Evolutionary conservation across 2,329 filamentous ascomycete genomes (phyloP), one percentile per base, ranked within the genome.

Genomic region (Pestalotiopsis fici): DNA sequence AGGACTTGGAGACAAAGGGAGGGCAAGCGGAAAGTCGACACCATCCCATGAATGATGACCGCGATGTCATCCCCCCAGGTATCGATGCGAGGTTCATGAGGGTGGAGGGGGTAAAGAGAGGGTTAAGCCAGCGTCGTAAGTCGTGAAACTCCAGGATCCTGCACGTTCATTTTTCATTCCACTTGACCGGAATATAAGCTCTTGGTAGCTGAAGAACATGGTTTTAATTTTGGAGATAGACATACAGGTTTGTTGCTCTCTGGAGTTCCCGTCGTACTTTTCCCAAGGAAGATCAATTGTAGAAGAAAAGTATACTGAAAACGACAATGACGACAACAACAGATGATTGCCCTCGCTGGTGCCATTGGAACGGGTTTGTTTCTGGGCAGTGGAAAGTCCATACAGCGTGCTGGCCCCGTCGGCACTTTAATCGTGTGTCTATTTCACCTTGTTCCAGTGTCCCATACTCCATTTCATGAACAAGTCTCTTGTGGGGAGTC

Each of bases 301-400:
- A 7, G 27, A 25, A 57, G 5, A n/a, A 31, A 15, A 27, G 31
- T 35, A 7, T 4, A 57, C 55, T 18, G 55, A 57, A 27, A 12
- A 57, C 15, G 12, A 21, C 18, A 11, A 27, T 25, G 18, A 21
- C 25, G 28, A 60, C 35, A 43, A 25, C 25, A 12, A 62, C 82
- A 85, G 73, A 84, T 85, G 79, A 84, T 85, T 73, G 83, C 81
- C 65, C 81, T 86, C n/a, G 83, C 81, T 69, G 83, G 83, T 62
- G 81, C 82, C 68, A 69, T 76, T 80, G 87, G 62, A 9, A 64
- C 62, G 4, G 62, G 90, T 79, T 82, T 93, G 13, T 93, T 92
- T 75, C 88, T 93, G 64, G 86, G 88, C 56, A 90, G 89, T 1
- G 89, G 88, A 50, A 76, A 75, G 25, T 87, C 88, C 11, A 79